Base-by-base conservation (phyloP, 1,139 yeast species). In the Diutina siamensis region DNA sequence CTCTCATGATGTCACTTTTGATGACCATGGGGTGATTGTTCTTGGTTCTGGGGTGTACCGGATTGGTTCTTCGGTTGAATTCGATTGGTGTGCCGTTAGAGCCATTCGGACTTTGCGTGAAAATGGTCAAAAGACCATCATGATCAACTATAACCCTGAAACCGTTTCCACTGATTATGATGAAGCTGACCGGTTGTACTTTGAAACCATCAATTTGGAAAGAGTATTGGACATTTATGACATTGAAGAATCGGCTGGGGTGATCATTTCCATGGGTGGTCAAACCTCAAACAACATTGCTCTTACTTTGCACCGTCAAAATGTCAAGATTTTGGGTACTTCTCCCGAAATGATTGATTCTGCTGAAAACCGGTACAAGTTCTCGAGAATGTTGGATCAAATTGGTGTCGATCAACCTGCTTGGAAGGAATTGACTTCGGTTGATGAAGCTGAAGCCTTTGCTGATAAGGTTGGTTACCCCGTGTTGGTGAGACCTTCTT, bases 351-450 rank as follows among this genome's bases (percentile, higher is more conserved):
- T 87, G 95, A 92, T 92, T 64, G 98, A 92, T 63, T 83, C 94
- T 53, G 98, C 98, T 53, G 98, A 92, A 72, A 89, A 92, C 68
- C 80, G 98, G 71, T 89, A 88, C 76, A 94, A 92, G 71, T 92
- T 92, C 72, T 87, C 97, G 46, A 85, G 97, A 70, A 89, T 92
- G 94, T 76, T 92, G 71, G 98, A 92, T 67, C 79, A 79, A 57
- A 92, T 92, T 58, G 97, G 95, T 48, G 97, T 92, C 54, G 98
- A 92, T 68, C 98, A 92, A 69, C 98, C 98, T 46, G 97, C 97
- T 44, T 92, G 98, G 98, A 92, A 89, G 67, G 98, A 92, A 68
- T 79, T 92, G 58, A 88, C 97, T 36, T 86, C 97, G 21, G 74
- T 88, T 51, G 92, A 76, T 44, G 98, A 92, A 63, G 98, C 98